Base-by-base conservation (phyloP, 169 alveolate species). In the Plasmodium coatneyi region DNA sequence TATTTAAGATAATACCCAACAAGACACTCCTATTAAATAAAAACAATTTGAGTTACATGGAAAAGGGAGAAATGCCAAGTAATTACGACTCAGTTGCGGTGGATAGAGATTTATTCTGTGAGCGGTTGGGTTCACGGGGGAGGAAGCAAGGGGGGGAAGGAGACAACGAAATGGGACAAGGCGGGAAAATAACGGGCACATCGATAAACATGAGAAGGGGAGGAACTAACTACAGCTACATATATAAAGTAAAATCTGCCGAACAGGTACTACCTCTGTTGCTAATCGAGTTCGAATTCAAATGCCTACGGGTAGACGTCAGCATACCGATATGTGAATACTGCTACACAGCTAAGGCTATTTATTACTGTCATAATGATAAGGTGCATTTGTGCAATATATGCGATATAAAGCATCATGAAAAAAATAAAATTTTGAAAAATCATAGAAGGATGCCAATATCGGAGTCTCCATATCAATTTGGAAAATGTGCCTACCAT, bases 381-480 rank as follows among this genome's bases (percentile, higher is more conserved):
- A 89, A 79, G 54, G 99, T 98, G 0, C 98, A 97, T 82, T 96
- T 97, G 78, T 97, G 99, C 89, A 96, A 96, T 54, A 93, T 83
- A 41, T 97, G 99, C 82, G 99, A 97, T 84, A 96, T 95, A 52
- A 82, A 84, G 34, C 98, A 97, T 76, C 99, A 97, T 90, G 92
- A 97, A 0, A 90, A 97, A 43, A 96, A 97, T 71, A 94, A 96
- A 54, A 95, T 97, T 71, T 95, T 97, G 43, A 92, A 98, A 41
- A 95, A 98, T 52, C 99, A 97, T 90, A 93, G 81, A 43, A 95
- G 99, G 71, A 96, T 97, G 25, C 97, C 98, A 60, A 95, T 94
- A 66, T 95, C 98, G 6, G 97, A 97, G 94, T 97, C 98, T 5
- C 99, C 99, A 46, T 95, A 95, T 49, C 99, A 97, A 90, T 97